Evolutionary conservation across 148 eudicot genomes (phyloP).

Genomic region (Vaccinium macrocarpon): DNA sequence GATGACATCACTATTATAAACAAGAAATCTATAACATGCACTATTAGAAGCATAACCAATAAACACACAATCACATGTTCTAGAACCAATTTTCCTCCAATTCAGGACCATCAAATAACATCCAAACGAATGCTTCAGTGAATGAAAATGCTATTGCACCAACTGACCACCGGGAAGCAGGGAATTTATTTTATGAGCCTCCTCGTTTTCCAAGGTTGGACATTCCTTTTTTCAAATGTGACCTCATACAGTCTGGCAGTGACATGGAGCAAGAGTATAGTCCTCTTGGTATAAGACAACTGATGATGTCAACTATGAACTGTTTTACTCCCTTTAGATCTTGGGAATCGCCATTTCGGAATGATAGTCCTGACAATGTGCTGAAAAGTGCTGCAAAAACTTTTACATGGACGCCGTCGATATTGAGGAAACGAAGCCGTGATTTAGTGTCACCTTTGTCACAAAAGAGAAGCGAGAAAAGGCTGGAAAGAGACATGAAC

Average conservation of each 20-base stretch:
- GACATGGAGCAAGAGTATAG: constrained; percentile 81
- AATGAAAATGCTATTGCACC: constrained; percentile 21
- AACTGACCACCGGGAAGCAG: constrained; percentile 40
- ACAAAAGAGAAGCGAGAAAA: constrained; percentile 72
- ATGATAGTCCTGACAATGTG: constrained; percentile 65
- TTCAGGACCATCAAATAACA: constrained; percentile 32
- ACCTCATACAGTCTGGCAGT: constrained; percentile 65
- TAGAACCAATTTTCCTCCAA: no score
- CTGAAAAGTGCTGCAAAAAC: constrained; percentile 87
- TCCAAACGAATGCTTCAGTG: constrained; percentile 28
- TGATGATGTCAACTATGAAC: constrained; percentile 60
- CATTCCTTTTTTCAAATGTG: constrained; percentile 88
- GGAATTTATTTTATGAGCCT: constrained; percentile 79
- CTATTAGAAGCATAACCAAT: no score
- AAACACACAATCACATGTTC: no score
- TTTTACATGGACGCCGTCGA: constrained; percentile 80
- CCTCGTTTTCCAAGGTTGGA: constrained; percentile 89
- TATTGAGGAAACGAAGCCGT: constrained; percentile 83
- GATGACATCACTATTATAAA: no score
- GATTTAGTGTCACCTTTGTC: constrained; percentile 84
- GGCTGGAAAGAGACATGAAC: constrained; percentile 44
- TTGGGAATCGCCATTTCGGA: constrained; percentile 83
- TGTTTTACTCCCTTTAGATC: constrained; percentile 61
- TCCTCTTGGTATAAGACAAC: constrained; percentile 87
- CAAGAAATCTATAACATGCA: no score